Percentiles rank a stretch among this genome's conserved stretches.
Evolutionary conservation across 495 filamentous ascomycete genomes (phyloP).

Genomic region (Podospora conica): DNA sequence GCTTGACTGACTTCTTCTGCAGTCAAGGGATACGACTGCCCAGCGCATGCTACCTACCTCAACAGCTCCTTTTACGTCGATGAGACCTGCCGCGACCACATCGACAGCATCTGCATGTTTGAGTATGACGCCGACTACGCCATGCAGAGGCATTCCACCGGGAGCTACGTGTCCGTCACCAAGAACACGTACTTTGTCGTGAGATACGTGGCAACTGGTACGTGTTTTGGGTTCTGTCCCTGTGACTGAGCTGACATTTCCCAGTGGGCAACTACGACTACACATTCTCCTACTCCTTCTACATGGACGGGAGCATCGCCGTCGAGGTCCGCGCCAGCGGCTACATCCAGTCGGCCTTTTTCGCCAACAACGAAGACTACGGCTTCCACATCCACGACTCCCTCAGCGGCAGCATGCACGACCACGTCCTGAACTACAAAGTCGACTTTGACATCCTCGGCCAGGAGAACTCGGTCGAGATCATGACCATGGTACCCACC

Average conservation of each 20-base stretch:
- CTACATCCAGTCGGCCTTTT: conserved; percentile 51
- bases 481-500: conserved; percentile 34
- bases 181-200: conserved; percentile 44
- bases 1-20: not conserved
- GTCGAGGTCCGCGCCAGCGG: conserved; percentile 50
- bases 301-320: conserved; percentile 48
- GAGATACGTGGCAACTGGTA: conserved; percentile 34
- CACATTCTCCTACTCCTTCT: conserved; percentile 37
- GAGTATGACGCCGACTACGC: conserved; percentile 42
- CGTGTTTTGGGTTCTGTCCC: not conserved
- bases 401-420: conserved; percentile 51
- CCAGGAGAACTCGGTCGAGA: conserved; percentile 42
- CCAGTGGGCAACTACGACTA: conserved; percentile 46
- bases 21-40: conserved; percentile 45
- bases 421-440: conserved; percentile 56
- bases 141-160: conserved; percentile 39
- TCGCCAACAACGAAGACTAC: conserved; percentile 47
- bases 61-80: conserved; percentile 34
- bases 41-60: conserved; percentile 42
- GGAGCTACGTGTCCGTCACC: conserved; percentile 31
- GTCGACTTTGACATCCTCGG: conserved; percentile 51
- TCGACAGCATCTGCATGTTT: conserved; percentile 47
- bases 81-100: conserved; percentile 36
- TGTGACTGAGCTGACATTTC: not conserved
- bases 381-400: conserved; percentile 52